phyloP scores from a whole-genome alignment of 2,329 filamentous ascomycete genomes.

The Penicillium palitans region DNA sequence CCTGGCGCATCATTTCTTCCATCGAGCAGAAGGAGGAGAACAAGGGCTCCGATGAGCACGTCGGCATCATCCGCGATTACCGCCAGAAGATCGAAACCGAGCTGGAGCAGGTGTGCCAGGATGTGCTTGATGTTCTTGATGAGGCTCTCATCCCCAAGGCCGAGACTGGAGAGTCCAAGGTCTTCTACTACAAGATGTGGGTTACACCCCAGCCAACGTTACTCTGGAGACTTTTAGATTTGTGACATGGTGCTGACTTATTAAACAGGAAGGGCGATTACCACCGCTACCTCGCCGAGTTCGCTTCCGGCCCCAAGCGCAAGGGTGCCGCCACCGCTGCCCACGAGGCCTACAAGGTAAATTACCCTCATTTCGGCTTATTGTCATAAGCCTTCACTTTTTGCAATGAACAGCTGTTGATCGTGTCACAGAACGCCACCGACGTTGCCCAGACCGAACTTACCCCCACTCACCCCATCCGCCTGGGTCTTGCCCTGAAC shows the following conservation, averaged over 20 bases:
- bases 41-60: slow-evolving; percentile 95
- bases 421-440: slow-evolving; percentile 69
- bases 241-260: slow-evolving; percentile 75
- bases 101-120: slow-evolving; percentile 97
- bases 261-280: slow-evolving; percentile 97
- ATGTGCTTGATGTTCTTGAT: slow-evolving; percentile 93
- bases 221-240: background rate
- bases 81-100: slow-evolving; percentile 97
- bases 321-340: slow-evolving; percentile 93
- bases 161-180: slow-evolving; percentile 96
- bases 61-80: slow-evolving; percentile 91
- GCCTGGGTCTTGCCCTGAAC: slow-evolving; percentile 95
- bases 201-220: background rate
- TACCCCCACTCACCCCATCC: slow-evolving; percentile 95
- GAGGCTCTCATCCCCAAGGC: slow-evolving; percentile 92
- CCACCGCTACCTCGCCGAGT: slow-evolving; percentile 98
- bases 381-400: background rate
- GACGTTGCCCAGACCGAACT: slow-evolving; percentile 98
- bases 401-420: background rate
- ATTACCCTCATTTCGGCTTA: slow-evolving; percentile 25
- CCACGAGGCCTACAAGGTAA: slow-evolving; percentile 97
- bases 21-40: slow-evolving; percentile 99
- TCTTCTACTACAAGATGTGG: slow-evolving; percentile 99
- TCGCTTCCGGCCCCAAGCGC: slow-evolving; percentile 90
- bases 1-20: slow-evolving; percentile 98